Base-by-base conservation (phyloP, 345 rosid genomes). In the Barbarea vulgaris region DNA sequence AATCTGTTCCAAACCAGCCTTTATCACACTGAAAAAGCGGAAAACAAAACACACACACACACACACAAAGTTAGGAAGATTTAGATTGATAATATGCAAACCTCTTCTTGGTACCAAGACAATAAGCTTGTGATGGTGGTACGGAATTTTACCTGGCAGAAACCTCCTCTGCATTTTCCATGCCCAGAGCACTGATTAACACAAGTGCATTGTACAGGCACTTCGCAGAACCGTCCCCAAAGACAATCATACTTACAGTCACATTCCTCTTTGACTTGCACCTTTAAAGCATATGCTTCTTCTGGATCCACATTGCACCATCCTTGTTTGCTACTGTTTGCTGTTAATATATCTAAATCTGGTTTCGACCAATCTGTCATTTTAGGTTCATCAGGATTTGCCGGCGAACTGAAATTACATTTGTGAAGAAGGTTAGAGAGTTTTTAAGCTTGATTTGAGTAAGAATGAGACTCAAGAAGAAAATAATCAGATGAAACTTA, bases 231-330 rank as follows among this genome's bases (percentile, higher is more conserved):
- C 22, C 80, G 81, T 52, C 99, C 99, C 86, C 69, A 87, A 11
- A 89, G 86, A 76, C 97, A 72, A 70, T 95, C 99, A 78, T 95
- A 95, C 75, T 95, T 95, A 77, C 99, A 95, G 82, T 95, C 91
- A 73, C 99, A 95, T 62, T 90, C 92, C 84, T 87, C 86, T 84
- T 95, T 95, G 69, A 83, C 82, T 39, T 79, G 58, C 80, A 87
- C 87, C 69, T 78, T 86, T 18, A 44, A 64, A 60, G 86, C 85
- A 85, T 92, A 87, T 64, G 85, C 99, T 18, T 89, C 97, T 13
- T 41, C 77, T 5, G 99, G 97, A 70, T 92, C 96, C 54, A 92
- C 97, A 75, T 95, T 92, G 73, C 99, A 94, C 97, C 99, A 94
- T 62, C 99, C 97, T 44, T 80, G 79, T 84, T 83, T 87, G 84